Conservation (phyloP, 495 filamentous ascomycete species). For the Aspergillus affinis region DNA sequence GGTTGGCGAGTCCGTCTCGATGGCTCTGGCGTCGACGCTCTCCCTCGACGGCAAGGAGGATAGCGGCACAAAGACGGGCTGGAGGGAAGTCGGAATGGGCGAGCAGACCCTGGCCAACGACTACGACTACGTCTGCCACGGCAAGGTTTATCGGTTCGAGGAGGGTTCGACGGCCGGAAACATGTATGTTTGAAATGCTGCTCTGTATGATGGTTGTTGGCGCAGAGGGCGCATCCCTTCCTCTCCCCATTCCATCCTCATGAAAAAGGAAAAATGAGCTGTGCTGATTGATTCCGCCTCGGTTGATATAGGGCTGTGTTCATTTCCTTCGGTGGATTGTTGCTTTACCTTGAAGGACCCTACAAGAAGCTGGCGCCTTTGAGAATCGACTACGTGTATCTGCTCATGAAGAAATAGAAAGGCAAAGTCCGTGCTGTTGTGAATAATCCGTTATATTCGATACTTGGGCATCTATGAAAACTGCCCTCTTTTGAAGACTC, state of each 20-base stretch:
- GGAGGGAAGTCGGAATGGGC: conserved; percentile 72
- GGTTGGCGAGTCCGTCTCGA: conserved; percentile 68
- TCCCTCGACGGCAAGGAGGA: conserved; percentile 80
- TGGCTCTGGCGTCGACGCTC: conserved; percentile 81
- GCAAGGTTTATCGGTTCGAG: conserved; percentile 97
- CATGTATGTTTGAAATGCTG: conserved; percentile 66
- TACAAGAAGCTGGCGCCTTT: conserved; percentile 93
- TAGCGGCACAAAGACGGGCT: conserved; percentile 59
- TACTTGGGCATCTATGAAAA: background rate
- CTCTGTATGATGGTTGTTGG: background rate
- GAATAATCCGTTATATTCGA: background rate
- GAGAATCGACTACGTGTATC: conserved; percentile 88
- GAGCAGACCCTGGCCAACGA: conserved; percentile 83
- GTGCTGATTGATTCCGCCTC: conserved; percentile 3
- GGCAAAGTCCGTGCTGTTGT: background rate
- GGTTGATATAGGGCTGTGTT: conserved; percentile 73
- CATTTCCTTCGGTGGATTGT: conserved; percentile 85
- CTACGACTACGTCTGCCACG: conserved; percentile 96
- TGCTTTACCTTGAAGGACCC: conserved; percentile 88
- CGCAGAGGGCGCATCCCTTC: conserved; percentile 63
- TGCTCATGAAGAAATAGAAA: conserved; percentile 83
- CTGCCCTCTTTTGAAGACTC: background rate
- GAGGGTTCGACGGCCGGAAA: conserved; percentile 74
- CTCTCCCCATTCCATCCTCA: conserved; percentile 40
- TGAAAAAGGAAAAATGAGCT: background rate